A percentile compares a stretch with the other conserved stretches of the same genome.
phyloP scores from a whole-genome alignment of 2,329 filamentous ascomycete species.

The Fusarium succisae region DNA sequence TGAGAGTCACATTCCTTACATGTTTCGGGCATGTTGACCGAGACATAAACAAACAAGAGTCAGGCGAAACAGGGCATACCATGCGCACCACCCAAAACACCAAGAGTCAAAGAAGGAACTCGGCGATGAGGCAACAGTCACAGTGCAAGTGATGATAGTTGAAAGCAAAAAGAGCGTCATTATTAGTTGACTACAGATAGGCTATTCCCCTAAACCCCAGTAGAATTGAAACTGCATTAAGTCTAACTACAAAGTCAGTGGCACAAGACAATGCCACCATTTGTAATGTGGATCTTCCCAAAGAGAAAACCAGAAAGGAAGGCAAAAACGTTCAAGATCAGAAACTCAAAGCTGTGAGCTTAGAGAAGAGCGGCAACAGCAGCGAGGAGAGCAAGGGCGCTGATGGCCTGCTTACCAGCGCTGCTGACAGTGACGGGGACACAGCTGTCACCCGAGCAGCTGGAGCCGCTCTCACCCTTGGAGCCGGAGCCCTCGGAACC shows the following conservation, averaged over 20 bases:
- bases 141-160: neutral
- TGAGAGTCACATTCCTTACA: neutral
- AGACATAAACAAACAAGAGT: neutral
- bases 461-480: neutral
- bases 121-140: neutral
- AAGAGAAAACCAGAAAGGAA: constrained; percentile 19
- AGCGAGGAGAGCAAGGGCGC: constrained; percentile 30
- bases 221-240: constrained; percentile 14
- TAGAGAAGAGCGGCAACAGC: constrained; percentile 31
- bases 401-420: constrained; percentile 36
- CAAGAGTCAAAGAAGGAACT: neutral
- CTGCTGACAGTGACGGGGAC: constrained; percentile 25
- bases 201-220: constrained; percentile 18
- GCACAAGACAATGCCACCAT: constrained; percentile 13
- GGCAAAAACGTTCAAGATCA: neutral
- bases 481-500: neutral
- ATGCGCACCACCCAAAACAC: too few species aligned
- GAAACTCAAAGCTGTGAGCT: neutral
- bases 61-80: neutral
- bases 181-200: constrained; percentile 16
- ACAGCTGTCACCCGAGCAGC: neutral
- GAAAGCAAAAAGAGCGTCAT: neutral
- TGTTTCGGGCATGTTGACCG: neutral
- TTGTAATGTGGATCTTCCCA: constrained; percentile 1
- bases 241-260: constrained; percentile 25